These are phyloP conservation scores for Sextonia rubra DNA, from an alignment of 164 flowering plant genomes.

Conservation along the genomic window DNA sequence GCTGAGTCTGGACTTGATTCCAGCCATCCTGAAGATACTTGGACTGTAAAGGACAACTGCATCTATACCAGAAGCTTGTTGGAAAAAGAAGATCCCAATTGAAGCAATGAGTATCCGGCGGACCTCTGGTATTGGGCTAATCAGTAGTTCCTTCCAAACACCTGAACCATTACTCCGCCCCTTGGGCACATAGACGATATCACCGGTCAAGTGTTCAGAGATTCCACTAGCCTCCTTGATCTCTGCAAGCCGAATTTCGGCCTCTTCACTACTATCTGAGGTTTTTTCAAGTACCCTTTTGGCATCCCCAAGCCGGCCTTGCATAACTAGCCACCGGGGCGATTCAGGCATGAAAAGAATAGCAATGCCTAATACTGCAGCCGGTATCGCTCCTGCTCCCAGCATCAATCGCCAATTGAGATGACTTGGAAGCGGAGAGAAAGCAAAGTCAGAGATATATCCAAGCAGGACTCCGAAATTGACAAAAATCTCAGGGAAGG, in stretches of 20 bases:
- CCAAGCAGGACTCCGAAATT: slow-evolving; percentile 30
- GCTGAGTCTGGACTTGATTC: slow-evolving; percentile 25
- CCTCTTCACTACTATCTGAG: slow-evolving; percentile 16
- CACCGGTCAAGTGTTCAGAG: slow-evolving; percentile 11
- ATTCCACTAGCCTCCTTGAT: slow-evolving; percentile 20
- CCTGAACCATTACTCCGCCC: slow-evolving; percentile 12
- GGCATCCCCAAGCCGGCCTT: slow-evolving; percentile 23
- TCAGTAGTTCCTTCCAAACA: slow-evolving; percentile 20
- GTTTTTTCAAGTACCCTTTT: slow-evolving; percentile 9
- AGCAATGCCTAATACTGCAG: slow-evolving; percentile 10
- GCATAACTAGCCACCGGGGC: slow-evolving; percentile 26
- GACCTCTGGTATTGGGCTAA: slow-evolving; percentile 17
- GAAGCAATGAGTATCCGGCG: slow-evolving; percentile 16
- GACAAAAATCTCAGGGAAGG: slow-evolving; percentile 53
- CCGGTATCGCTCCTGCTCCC: slow-evolving; percentile 20
- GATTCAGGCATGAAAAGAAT: slow-evolving; percentile 26
- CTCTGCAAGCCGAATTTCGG: slow-evolving; percentile 13
- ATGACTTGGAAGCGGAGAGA: slow-evolving; percentile 7
- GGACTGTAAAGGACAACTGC: slow-evolving; percentile 23
- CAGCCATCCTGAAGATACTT: slow-evolving; percentile 34
- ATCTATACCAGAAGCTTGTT: slow-evolving; percentile 16
- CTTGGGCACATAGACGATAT: slow-evolving; percentile 11
- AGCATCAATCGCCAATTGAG: slow-evolving; percentile 28
- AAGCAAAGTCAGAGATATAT: slow-evolving; percentile 18
- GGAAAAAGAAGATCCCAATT: slow-evolving; percentile 24